Conservation (phyloP, 805 yeast genomes). For the Kluyveromyces dobzhanskii region DNA sequence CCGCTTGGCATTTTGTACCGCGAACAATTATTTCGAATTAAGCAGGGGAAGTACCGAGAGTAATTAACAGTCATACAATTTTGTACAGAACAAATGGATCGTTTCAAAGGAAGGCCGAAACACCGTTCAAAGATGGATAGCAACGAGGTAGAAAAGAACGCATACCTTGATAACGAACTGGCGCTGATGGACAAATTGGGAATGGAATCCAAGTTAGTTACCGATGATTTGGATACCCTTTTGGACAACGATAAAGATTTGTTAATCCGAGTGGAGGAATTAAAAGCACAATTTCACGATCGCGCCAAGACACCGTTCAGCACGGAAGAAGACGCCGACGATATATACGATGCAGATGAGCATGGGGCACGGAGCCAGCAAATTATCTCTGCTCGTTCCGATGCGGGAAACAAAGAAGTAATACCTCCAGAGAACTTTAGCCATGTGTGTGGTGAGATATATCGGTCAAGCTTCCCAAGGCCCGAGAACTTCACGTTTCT, state of each 20-base stretch:
- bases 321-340: slow-evolving; percentile 20
- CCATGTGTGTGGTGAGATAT: slow-evolving; percentile 68
- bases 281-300: slow-evolving; percentile 4
- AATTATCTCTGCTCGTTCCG: slow-evolving; percentile 3
- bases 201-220: background rate
- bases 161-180: background rate
- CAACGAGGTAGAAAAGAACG: too few species aligned
- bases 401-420: slow-evolving; percentile 11
- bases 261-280: slow-evolving; percentile 1
- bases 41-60: too few species aligned
- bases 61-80: too few species aligned
- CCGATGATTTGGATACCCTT: background rate
- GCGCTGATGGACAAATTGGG: background rate
- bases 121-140: too few species aligned
- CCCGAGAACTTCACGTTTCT: slow-evolving; percentile 72
- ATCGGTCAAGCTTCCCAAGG: slow-evolving; percentile 85
- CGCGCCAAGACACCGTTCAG: background rate
- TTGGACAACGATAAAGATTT: slow-evolving; percentile 1
- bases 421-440: slow-evolving; percentile 87
- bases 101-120: too few species aligned
- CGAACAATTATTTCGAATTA: too few species aligned
- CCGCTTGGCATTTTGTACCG: too few species aligned
- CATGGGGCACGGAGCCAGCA: slow-evolving; percentile 13
- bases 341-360: slow-evolving; percentile 17
- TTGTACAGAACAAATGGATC: too few species aligned